A percentile compares a stretch with the other conserved stretches of the same genome.
phyloP scores from a whole-genome alignment of 2,329 filamentous ascomycete genomes.

The Sporothrix brunneoviolacea region DNA sequence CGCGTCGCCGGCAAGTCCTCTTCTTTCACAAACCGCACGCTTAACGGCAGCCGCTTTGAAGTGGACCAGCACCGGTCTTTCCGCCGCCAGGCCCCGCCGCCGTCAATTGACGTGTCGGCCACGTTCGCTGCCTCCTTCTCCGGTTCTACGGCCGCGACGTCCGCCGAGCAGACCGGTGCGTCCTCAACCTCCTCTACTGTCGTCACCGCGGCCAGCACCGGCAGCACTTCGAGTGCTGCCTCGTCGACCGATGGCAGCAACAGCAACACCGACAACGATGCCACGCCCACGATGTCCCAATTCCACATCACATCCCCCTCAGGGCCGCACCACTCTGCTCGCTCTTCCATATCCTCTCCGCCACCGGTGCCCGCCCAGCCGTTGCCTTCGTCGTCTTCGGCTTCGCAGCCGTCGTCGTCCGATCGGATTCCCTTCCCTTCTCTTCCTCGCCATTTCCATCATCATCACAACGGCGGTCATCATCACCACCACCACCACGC shows the following conservation, averaged over 20 bases:
- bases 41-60: constrained; percentile 37
- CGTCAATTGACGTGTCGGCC: constrained; percentile 72
- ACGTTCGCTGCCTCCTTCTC: constrained; percentile 44
- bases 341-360: constrained; percentile 10
- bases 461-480: constrained; percentile 29
- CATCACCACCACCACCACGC: constrained; percentile 42
- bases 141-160: constrained; percentile 27
- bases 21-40: constrained; percentile 44
- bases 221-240: not conserved
- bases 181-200: not conserved
- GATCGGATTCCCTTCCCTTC: not conserved
- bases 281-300: constrained; percentile 53
- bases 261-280: constrained; percentile 38
- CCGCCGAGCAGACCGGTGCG: constrained; percentile 16
- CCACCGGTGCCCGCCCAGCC: not conserved
- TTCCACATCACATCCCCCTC: constrained; percentile 62
- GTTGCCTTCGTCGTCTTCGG: not conserved
- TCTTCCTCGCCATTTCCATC: constrained; percentile 16
- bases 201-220: not conserved
- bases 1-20: constrained; percentile 42
- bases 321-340: constrained; percentile 35
- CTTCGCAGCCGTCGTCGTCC: not conserved
- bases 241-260: not conserved
- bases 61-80: constrained; percentile 41
- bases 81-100: constrained; percentile 75